Evolutionary conservation across 805 yeast genomes (phyloP).

Genomic region (Wickerhamiella brachini): DNA sequence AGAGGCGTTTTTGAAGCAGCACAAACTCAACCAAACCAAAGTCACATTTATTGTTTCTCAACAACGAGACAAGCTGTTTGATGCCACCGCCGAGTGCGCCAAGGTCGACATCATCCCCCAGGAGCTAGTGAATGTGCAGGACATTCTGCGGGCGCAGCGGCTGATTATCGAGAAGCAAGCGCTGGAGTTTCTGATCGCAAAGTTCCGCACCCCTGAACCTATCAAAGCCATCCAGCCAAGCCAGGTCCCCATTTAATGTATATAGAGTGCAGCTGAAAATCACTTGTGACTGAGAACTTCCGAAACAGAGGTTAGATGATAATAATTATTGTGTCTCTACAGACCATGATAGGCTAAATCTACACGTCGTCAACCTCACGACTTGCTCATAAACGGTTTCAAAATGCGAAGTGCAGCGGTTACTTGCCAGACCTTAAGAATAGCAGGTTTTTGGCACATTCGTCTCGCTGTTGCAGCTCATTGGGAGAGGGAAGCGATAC

Average conservation of each 20-base stretch:
- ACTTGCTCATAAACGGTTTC: background rate
- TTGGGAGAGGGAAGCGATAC: conserved; percentile 12
- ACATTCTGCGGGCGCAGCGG: conserved; percentile 64
- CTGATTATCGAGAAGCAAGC: conserved; percentile 62
- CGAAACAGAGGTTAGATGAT: too few species aligned
- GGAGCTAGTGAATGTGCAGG: conserved; percentile 74
- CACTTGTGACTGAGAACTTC: too few species aligned
- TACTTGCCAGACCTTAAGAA: conserved; percentile 22
- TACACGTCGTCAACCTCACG: background rate
- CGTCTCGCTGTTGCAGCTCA: conserved; percentile 16
- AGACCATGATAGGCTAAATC: background rate
- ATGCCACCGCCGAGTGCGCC: conserved; percentile 38
- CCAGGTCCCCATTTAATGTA: background rate
- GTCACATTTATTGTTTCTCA: conserved; percentile 56
- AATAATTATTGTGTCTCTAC: too few species aligned
- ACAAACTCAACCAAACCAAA: conserved; percentile 13
- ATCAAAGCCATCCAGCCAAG: conserved; percentile 3
- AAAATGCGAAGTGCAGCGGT: conserved; percentile 1
- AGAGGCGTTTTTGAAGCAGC: conserved; percentile 37
- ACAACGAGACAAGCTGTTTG: conserved; percentile 44
- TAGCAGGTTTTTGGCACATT: conserved; percentile 25
- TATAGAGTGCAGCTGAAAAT: background rate
- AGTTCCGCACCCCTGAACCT: conserved; percentile 7
- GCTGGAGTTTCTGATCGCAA: conserved; percentile 39
- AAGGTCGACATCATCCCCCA: conserved; percentile 54